phyloP scores from a whole-genome alignment of 805 yeast species.

The Candida maesae region DNA sequence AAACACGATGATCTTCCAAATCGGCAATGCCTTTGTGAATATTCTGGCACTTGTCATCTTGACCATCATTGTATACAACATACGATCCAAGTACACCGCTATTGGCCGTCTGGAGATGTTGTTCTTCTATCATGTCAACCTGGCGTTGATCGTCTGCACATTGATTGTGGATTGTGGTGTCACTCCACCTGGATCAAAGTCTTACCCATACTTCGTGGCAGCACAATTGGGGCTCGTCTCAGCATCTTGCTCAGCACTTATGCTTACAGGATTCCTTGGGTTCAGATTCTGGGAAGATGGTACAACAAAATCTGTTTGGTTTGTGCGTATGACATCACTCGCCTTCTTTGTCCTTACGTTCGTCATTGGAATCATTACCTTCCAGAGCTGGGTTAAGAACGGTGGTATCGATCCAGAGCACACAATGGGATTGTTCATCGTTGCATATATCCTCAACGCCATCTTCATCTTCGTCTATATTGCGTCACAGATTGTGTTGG shows the following conservation, averaged over 20 bases:
- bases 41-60: slow-evolving; percentile 66
- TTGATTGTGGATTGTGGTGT: slow-evolving; percentile 91
- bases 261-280: slow-evolving; percentile 74
- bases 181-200: slow-evolving; percentile 72
- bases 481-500: slow-evolving; percentile 63
- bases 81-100: slow-evolving; percentile 86
- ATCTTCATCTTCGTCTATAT: slow-evolving; percentile 58
- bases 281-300: slow-evolving; percentile 97
- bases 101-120: slow-evolving; percentile 89
- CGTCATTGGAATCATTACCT: slow-evolving; percentile 66
- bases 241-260: slow-evolving; percentile 63
- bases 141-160: slow-evolving; percentile 57
- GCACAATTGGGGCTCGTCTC: slow-evolving; percentile 73
- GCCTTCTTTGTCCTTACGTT: slow-evolving; percentile 63
- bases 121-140: slow-evolving; percentile 58
- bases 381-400: slow-evolving; percentile 54
- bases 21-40: slow-evolving; percentile 84
- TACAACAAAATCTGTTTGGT: slow-evolving; percentile 57
- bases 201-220: slow-evolving; percentile 81
- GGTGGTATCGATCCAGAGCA: slow-evolving; percentile 43
- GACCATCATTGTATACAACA: slow-evolving; percentile 68
- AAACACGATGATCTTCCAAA: slow-evolving; percentile 84
- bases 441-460: slow-evolving; percentile 70
- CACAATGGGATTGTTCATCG: slow-evolving; percentile 66
- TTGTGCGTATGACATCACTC: slow-evolving; percentile 48